Percentiles rank a stretch among this genome's conserved stretches.
phyloP scores from a whole-genome alignment of 148 eudicot genomes.

The Dysphania ambrosioides region DNA sequence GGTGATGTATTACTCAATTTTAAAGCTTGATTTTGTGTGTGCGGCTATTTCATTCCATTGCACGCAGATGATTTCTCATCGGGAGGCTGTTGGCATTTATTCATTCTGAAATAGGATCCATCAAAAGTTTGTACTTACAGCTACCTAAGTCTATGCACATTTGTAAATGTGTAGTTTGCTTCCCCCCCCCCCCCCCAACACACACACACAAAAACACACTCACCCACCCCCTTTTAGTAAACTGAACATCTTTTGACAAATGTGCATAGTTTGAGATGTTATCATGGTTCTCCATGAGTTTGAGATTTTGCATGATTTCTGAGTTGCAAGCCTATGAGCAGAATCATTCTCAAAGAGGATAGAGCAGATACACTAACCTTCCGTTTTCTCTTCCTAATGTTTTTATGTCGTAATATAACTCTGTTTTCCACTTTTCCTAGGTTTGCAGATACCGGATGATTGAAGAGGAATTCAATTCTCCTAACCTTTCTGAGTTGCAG shows the following conservation, averaged over 20 bases:
- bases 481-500: slow-evolving; percentile 66
- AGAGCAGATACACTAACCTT: background rate
- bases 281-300: background rate
- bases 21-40: too few relatives aligned
- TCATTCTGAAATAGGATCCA: background rate
- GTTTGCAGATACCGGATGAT: slow-evolving; percentile 77
- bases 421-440: slow-evolving; percentile 31
- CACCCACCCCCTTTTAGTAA: background rate
- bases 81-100: background rate
- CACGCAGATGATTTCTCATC: background rate
- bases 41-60: background rate
- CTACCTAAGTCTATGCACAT: background rate
- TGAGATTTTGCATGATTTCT: background rate
- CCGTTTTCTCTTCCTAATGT: background rate
- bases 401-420: background rate
- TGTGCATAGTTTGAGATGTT: background rate
- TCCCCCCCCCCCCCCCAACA: too few relatives aligned
- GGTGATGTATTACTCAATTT: too few relatives aligned
- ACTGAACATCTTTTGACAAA: background rate
- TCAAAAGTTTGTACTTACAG: background rate
- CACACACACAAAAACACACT: too few relatives aligned
- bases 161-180: background rate
- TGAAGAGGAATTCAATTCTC: slow-evolving; percentile 83
- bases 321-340: background rate
- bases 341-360: background rate